Evolutionary conservation across 2,329 filamentous ascomycete species (phyloP).

Genomic region (Penicillium sp.): DNA sequence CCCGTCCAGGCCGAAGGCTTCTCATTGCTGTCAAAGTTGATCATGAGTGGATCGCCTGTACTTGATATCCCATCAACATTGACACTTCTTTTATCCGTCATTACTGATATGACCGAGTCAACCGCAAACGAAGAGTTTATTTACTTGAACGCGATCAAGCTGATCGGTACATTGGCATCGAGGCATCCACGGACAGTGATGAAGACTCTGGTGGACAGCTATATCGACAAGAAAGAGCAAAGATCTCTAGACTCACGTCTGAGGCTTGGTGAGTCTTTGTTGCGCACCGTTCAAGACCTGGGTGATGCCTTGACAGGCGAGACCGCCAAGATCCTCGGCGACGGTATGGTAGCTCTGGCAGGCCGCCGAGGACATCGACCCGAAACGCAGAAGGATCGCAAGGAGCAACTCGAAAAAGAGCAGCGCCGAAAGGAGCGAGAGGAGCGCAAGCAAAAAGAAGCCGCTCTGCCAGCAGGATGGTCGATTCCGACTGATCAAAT

Average conservation of each 20-base stretch:
- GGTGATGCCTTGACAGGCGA: slow-evolving; percentile 39
- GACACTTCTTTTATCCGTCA: slow-evolving; percentile 39
- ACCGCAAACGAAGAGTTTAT: slow-evolving; percentile 42
- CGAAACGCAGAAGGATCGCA: slow-evolving; percentile 32
- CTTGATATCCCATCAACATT: slow-evolving; percentile 45
- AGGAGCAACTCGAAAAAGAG: slow-evolving; percentile 27
- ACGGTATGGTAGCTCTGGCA: slow-evolving; percentile 40
- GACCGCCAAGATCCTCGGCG: slow-evolving; percentile 37
- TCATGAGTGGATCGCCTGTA: slow-evolving; percentile 42
- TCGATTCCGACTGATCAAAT: slow-evolving; percentile 18
- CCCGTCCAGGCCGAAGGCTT: slow-evolving; percentile 47
- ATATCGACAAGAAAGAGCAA: slow-evolving; percentile 39
- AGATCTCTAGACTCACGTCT: slow-evolving; percentile 40
- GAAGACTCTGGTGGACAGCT: slow-evolving; percentile 41
- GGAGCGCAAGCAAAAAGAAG: slow-evolving; percentile 25
- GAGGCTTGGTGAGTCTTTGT: slow-evolving; percentile 42
- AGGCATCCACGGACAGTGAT: slow-evolving; percentile 43
- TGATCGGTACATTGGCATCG: slow-evolving; percentile 41
- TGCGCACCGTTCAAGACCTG: slow-evolving; percentile 43
- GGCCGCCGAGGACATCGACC: slow-evolving; percentile 39
- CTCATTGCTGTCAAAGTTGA: slow-evolving; percentile 38
- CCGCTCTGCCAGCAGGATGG: slow-evolving; percentile 31
- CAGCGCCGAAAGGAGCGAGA: slow-evolving; percentile 28
- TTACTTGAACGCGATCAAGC: slow-evolving; percentile 44
- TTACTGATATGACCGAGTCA: slow-evolving; percentile 34